A percentile compares a stretch with the other conserved stretches of the same genome.
Evolutionary conservation across 2,329 filamentous ascomycete genomes (phyloP).

Genomic region (Teratosphaeria viscida): DNA sequence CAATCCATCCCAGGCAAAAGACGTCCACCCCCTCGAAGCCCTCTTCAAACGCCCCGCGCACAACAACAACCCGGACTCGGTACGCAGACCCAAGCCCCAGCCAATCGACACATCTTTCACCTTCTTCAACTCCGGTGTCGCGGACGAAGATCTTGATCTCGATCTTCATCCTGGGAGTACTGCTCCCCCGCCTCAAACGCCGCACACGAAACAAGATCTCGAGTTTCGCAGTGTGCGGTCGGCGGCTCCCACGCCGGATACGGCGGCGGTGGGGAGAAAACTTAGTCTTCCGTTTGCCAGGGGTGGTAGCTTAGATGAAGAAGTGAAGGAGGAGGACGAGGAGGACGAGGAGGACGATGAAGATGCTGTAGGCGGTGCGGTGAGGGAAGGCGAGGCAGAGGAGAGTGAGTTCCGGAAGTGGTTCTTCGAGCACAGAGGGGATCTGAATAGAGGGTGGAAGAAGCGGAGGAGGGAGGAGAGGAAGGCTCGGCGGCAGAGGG

Average conservation of each 20-base stretch:
- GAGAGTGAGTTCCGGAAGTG: slow-evolving; percentile 52
- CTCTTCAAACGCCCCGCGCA: slow-evolving; percentile 68
- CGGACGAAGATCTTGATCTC: slow-evolving; percentile 27
- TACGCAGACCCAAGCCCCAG: slow-evolving; percentile 29
- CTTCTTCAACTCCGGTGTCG: slow-evolving; percentile 52
- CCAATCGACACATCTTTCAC: slow-evolving; percentile 55
- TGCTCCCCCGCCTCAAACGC: slow-evolving; percentile 55
- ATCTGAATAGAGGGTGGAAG: slow-evolving; percentile 41
- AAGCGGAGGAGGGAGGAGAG: slow-evolving; percentile 48
- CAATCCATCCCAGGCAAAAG: slow-evolving; percentile 8
- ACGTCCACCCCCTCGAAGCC: slow-evolving; percentile 77
- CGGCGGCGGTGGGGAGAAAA: slow-evolving; percentile 60
- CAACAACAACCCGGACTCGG: slow-evolving; percentile 27
- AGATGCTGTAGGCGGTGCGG: background rate
- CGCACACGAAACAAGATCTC: slow-evolving; percentile 69
- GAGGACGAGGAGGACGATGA: slow-evolving; percentile 14
- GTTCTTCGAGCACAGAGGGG: slow-evolving; percentile 46
- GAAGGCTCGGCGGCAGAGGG: slow-evolving; percentile 50
- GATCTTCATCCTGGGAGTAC: slow-evolving; percentile 7
- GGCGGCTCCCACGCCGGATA: slow-evolving; percentile 90
- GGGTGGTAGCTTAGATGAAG: slow-evolving; percentile 29
- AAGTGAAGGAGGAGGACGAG: slow-evolving; percentile 35
- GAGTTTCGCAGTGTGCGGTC: slow-evolving; percentile 67
- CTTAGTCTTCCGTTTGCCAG: slow-evolving; percentile 44
- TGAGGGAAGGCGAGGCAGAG: slow-evolving; percentile 11